Percentiles rank a stretch among this genome's conserved stretches.
Conservation (phyloP, 1,284 basidiomycete species). For the Ganoderma resinaceum region DNA sequence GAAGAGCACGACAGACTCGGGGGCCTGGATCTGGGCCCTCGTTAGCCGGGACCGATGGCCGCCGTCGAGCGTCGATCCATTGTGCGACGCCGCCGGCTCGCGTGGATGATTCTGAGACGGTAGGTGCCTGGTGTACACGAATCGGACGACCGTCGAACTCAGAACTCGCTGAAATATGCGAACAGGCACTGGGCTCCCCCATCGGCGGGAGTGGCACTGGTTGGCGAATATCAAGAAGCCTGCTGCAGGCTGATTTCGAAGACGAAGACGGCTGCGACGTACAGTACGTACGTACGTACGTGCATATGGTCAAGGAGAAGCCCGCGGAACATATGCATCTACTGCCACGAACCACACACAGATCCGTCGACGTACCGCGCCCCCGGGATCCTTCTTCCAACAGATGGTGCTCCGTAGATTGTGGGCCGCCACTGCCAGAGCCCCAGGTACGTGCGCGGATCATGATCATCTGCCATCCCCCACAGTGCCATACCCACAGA, state of each 20-base stretch:
- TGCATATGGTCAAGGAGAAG: neutral
- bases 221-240: neutral
- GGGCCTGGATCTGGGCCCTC: neutral
- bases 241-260: neutral
- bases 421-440: neutral
- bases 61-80: neutral
- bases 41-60: neutral
- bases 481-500: too few relatives aligned
- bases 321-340: neutral
- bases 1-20: too few relatives aligned
- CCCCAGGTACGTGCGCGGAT: neutral
- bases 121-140: too few relatives aligned
- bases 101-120: too few relatives aligned
- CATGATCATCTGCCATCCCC: neutral
- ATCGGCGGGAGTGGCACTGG: neutral
- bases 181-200: too few relatives aligned
- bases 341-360: neutral
- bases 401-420: neutral
- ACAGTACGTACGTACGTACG: too few relatives aligned
- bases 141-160: too few relatives aligned
- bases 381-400: neutral
- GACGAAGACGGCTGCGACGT: neutral
- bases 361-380: too few relatives aligned
- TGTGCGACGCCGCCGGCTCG: neutral
- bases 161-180: too few relatives aligned